Percentiles rank a stretch among this genome's conserved stretches.
These are phyloP conservation scores for Fibroporia radiculosa DNA, from an alignment of 768 basidiomycete genomes.

Conservation along the genomic window DNA sequence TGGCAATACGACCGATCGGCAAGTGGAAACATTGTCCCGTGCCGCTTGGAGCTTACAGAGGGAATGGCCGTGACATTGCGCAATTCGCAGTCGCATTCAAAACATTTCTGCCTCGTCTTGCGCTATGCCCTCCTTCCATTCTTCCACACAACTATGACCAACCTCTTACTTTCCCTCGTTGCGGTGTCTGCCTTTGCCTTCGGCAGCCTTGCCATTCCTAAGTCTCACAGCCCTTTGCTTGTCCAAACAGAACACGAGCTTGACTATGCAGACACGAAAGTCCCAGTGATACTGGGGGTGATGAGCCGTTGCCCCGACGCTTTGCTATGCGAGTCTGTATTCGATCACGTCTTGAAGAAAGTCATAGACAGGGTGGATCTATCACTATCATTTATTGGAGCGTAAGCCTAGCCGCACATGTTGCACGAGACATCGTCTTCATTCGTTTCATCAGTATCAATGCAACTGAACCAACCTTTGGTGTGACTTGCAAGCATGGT, in stretches of 20 bases:
- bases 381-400: conserved; percentile 64
- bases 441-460: conserved; percentile 39
- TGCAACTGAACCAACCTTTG: conserved; percentile 58
- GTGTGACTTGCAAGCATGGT: conserved; percentile 80
- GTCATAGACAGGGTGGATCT: conserved; percentile 62
- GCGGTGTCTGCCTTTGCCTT: not conserved
- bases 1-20: no score
- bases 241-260: conserved; percentile 3
- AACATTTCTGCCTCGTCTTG: no score
- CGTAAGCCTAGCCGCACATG: conserved; percentile 38
- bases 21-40: no score
- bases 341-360: conserved; percentile 60
- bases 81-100: no score
- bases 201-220: not conserved
- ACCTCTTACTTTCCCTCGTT: not conserved
- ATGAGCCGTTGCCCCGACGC: conserved; percentile 82
- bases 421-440: not conserved
- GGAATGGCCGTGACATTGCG: no score
- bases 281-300: conserved; percentile 48
- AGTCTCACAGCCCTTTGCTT: conserved; percentile 1
- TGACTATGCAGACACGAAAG: conserved; percentile 26
- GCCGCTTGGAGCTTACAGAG: no score
- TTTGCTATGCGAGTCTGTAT: conserved; percentile 67
- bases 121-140: no score
- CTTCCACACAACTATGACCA: conserved; percentile 7